Evolutionary conservation across 306 rosid species (phyloP), one percentile per base, ranked within the genome.

Genomic region (Pyrus communis): DNA sequence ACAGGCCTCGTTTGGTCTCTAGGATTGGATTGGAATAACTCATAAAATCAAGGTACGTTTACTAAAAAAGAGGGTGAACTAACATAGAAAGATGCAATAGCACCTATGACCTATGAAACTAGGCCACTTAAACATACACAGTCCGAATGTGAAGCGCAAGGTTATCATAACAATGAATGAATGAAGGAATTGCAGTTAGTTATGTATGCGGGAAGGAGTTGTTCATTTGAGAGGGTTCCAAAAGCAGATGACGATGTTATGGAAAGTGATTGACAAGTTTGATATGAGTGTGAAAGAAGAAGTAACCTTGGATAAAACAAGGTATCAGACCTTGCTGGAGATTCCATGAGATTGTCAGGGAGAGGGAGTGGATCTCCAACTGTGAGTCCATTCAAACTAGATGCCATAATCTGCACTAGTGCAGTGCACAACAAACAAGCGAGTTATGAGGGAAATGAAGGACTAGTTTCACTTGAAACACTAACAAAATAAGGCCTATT

Each of bases 381-480:
- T 22, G 97, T 95, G 85, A 92, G 85, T 64, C 99, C 99, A 58
- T 95, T 95, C 86, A 95, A 88, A 87, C 99, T 95, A 59, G 99
- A 90, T 43, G 99, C 99, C 99, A 95, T 92, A 79, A 95, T 92
- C 99, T 95, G 87, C 57, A 55, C 15, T 51, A 51, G 22, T 17
- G 21, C 40, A 49, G 55, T 49, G 55, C 55, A 49, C 55, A 49
- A 5, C 21, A 68, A 70, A 66, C 51, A 80, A 77, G 27, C 27
- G 21, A 49, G 11, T 15, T 15, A 14, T 28, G 67, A 82, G 68
- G 69, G 46, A 30, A 40, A 10, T 42, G 30, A 15, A 70, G 17
- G 69, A 55, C 22, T 35, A 4, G 18, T 49, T 49, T 49, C 54
- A 4, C 54, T 49, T 49, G 54, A 49, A 49, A 49, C 55, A 15